phyloP scores from a whole-genome alignment of 176 grass and related monocot species.

The Tillandsia fasciculata region DNA sequence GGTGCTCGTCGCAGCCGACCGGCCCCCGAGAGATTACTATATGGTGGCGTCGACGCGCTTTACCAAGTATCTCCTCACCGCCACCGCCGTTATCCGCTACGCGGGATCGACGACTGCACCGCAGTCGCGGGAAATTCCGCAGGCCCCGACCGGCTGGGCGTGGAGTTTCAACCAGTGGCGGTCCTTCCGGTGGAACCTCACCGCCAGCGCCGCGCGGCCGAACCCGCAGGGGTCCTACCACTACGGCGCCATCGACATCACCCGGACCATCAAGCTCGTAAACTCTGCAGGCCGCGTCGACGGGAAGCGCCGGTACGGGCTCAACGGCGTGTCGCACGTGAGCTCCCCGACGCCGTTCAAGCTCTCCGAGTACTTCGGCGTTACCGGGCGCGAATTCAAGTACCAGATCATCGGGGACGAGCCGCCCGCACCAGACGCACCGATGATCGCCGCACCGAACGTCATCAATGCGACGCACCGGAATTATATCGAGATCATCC shows the following conservation, averaged over 20 bases:
- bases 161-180: conserved; percentile 44
- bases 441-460: conserved; percentile 3
- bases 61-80: conserved; percentile 15
- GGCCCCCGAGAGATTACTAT: conserved; percentile 13
- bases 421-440: not conserved
- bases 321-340: conserved; percentile 27
- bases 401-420: conserved; percentile 16
- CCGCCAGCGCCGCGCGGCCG: conserved; percentile 37
- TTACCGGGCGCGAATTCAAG: not conserved
- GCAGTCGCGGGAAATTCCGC: conserved; percentile 7
- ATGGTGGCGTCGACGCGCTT: conserved; percentile 20
- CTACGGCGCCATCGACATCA: conserved; percentile 40
- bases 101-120: conserved; percentile 13
- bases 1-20: conserved; percentile 19
- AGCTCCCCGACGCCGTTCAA: conserved; percentile 26
- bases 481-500: conserved; percentile 26
- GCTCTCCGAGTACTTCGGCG: conserved; percentile 31
- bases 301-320: conserved; percentile 19
- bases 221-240: conserved; percentile 43
- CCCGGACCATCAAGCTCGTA: conserved; percentile 41
- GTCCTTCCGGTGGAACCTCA: conserved; percentile 41
- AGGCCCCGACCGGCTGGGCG: conserved; percentile 19
- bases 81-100: conserved; percentile 19
- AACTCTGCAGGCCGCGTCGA: conserved; percentile 1
- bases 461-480: conserved; percentile 6